phyloP scores from a whole-genome alignment of 1,284 basidiomycete genomes.

The Leccinum cinnamomeum region DNA sequence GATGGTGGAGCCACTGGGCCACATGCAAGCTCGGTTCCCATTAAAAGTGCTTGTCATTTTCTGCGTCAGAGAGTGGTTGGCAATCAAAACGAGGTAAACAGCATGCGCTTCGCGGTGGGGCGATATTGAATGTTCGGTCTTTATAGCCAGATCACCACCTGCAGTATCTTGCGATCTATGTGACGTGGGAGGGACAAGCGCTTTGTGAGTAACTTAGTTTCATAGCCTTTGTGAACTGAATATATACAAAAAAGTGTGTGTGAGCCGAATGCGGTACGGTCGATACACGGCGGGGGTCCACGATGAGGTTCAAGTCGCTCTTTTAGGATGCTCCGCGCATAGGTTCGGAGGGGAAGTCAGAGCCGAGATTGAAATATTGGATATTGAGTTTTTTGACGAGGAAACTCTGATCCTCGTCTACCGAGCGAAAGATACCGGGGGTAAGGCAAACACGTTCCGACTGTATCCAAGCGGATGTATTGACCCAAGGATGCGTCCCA shows the following conservation, averaged over 20 bases:
- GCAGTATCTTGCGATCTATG: slow-evolving; percentile 48
- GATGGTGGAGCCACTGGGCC: slow-evolving; percentile 33
- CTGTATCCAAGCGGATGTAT: slow-evolving; percentile 19
- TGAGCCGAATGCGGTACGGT: slow-evolving; percentile 50
- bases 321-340: slow-evolving; percentile 52
- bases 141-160: slow-evolving; percentile 42
- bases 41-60: slow-evolving; percentile 34
- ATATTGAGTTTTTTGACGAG: slow-evolving; percentile 76
- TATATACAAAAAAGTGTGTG: slow-evolving; percentile 48
- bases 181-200: slow-evolving; percentile 25
- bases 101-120: slow-evolving; percentile 29
- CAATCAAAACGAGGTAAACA: slow-evolving; percentile 48
- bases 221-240: slow-evolving; percentile 37
- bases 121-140: slow-evolving; percentile 28
- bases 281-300: slow-evolving; percentile 39
- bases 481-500: slow-evolving; percentile 35
- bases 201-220: slow-evolving; percentile 32
- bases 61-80: slow-evolving; percentile 54
- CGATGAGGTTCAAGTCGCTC: slow-evolving; percentile 43
- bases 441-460: slow-evolving; percentile 43
- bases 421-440: slow-evolving; percentile 37
- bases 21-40: slow-evolving; percentile 28
- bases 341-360: slow-evolving; percentile 37
- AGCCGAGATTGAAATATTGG: slow-evolving; percentile 51
- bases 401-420: slow-evolving; percentile 63